These are phyloP conservation scores for Aspergillus panamensis DNA, from an alignment of 495 filamentous ascomycete genomes.

Conservation along the genomic window DNA sequence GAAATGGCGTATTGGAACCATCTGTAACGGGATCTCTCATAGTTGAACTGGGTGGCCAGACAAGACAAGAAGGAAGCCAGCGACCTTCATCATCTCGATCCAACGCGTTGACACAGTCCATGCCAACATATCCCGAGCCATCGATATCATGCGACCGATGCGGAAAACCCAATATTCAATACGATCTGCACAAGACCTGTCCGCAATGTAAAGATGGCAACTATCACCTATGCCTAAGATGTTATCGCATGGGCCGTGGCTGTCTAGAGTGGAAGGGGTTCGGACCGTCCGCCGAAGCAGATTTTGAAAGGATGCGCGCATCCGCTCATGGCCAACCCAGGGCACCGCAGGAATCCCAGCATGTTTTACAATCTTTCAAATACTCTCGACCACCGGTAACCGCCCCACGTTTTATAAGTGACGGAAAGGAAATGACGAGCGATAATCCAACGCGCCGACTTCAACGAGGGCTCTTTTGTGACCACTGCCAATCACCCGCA, in stretches of 20 bases:
- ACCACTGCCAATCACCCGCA: slow-evolving; percentile 62
- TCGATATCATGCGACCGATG: slow-evolving; percentile 69
- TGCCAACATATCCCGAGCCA: slow-evolving; percentile 58
- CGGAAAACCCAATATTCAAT: slow-evolving; percentile 63
- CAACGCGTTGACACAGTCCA: slow-evolving; percentile 20
- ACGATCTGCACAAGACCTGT: slow-evolving; percentile 79
- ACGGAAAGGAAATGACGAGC: slow-evolving; percentile 45
- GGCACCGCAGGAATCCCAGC: slow-evolving; percentile 49
- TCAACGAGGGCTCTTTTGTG: slow-evolving; percentile 81
- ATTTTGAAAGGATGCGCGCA: slow-evolving; percentile 47
- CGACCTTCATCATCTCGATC: slow-evolving; percentile 37
- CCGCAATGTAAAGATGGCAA: slow-evolving; percentile 60
- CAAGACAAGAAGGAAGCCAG: slow-evolving; percentile 27
- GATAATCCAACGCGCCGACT: slow-evolving; percentile 63
- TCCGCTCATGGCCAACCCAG: slow-evolving; percentile 42
- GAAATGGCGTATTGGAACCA: slow-evolving; percentile 9
- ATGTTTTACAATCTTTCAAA: slow-evolving; percentile 63
- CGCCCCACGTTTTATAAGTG: slow-evolving; percentile 24
- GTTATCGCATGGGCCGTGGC: slow-evolving; percentile 69
- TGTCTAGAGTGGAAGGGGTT: slow-evolving; percentile 81
- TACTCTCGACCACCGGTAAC: slow-evolving; percentile 55
- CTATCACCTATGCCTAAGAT: slow-evolving; percentile 73
- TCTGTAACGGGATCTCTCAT: slow-evolving; percentile 26
- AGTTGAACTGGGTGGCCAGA: slow-evolving; percentile 23
- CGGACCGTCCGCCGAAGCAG: slow-evolving; percentile 55